Base-by-base conservation (phyloP, 2,329 filamentous ascomycete species). In the Phaeosphaeria sp. region DNA sequence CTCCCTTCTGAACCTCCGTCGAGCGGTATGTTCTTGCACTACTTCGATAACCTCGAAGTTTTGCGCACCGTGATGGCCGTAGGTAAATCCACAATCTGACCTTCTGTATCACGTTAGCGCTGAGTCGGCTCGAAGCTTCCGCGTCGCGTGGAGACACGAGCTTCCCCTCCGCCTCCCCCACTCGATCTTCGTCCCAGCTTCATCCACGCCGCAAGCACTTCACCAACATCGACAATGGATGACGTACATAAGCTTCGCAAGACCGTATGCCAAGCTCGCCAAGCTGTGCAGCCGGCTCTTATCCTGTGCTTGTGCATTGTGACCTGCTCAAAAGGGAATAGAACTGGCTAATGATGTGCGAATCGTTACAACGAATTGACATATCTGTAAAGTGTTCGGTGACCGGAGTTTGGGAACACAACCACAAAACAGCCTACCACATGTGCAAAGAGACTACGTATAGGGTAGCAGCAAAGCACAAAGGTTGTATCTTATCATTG, bases 221-320 rank as follows among this genome's bases (percentile, higher is more conserved):
- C 11, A 18, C 30, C 42, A n/a, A 39, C 23, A 44, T 15, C 23
- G 39, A 25, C 21, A 39, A 41, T 60, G 23, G 43, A 68, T 69
- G 64, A 69, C 61, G 67, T 67, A 43, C 23, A 57, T 46, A 67
- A 67, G 66, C 63, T 64, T 66, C 53, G 6, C 41, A 18, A 51
- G 30, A 20, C 39, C n/a, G 15, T 46, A 23, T 50, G 56, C 56
- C 57, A 65, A 64, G 63, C 52, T 44, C 33, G 43, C 52, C 46
- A 53, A 56, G 46, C n/a, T 39, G 56, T 56, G 50, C 55, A 47
- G 27, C 23, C 46, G 17, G n/a, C 46, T 36, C 60, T 66, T 65
- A 43, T 63, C 53, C 54, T 25, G 30, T 54, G 41, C 46, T 46
- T 22, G 46, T 60, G 57, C 55, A 55, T 62, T 55, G 23, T 22